A percentile compares a stretch with the other conserved stretches of the same genome.
Conservation (phyloP, 192 early-diverging fungal genomes). For the Coemansia sp. region DNA sequence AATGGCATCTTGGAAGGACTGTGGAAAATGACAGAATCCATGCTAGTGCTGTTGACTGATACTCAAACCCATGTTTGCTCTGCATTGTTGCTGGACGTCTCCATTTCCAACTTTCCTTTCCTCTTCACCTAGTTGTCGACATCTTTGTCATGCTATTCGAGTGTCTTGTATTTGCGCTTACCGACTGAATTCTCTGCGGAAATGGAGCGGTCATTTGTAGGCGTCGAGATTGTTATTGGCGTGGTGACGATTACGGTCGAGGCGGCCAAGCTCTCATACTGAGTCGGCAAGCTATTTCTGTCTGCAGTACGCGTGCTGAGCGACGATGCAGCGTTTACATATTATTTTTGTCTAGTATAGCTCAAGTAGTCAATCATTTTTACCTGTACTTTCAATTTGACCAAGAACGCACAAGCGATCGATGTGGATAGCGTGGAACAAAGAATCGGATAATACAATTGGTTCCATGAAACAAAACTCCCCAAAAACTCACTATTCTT, state of each 20-base stretch:
- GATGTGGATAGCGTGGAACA: too few species aligned
- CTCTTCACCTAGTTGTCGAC: constrained; percentile 35
- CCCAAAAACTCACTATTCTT: too few species aligned
- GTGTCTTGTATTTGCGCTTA: constrained; percentile 48
- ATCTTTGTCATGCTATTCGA: constrained; percentile 50
- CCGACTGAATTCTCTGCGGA: constrained; percentile 22
- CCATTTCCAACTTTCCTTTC: constrained; percentile 3
- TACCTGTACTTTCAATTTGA: neutral
- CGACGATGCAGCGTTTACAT: neutral
- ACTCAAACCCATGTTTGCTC: neutral
- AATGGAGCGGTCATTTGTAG: constrained; percentile 18
- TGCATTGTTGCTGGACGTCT: constrained; percentile 2
- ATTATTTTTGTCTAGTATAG: neutral
- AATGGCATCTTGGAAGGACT: neutral
- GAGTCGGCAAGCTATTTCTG: neutral
- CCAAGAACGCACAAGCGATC: too few species aligned
- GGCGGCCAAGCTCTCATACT: constrained; percentile 52
- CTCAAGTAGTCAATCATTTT: neutral
- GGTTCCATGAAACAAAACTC: too few species aligned
- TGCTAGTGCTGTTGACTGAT: constrained; percentile 4
- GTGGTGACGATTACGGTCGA: constrained; percentile 74
- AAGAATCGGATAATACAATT: too few species aligned
- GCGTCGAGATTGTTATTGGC: constrained; percentile 74
- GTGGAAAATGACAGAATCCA: neutral
- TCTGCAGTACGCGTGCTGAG: neutral